A percentile compares a stretch with the other conserved stretches of the same genome.
phyloP scores from a whole-genome alignment of 306 rosid genomes.

The Senna siamea region DNA sequence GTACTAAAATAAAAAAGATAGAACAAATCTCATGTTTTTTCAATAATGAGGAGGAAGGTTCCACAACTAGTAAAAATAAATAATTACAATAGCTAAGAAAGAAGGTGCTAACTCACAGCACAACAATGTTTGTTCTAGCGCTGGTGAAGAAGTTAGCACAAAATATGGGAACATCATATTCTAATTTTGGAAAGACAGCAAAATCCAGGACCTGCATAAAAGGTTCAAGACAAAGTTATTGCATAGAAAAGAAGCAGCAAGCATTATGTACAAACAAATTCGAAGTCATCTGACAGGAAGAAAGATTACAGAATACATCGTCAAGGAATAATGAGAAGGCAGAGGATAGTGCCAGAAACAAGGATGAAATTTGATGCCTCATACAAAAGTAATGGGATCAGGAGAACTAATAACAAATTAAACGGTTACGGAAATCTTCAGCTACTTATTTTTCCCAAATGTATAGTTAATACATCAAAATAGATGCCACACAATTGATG shows the following conservation, averaged over 20 bases:
- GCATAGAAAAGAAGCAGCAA: constrained; percentile 13
- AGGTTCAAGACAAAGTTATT: constrained; percentile 6
- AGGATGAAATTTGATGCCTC: not conserved
- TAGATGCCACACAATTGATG: not conserved
- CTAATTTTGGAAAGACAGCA: constrained; percentile 73
- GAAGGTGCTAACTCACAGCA: constrained; percentile 66
- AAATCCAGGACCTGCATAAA: constrained; percentile 83
- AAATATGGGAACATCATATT: constrained; percentile 87
- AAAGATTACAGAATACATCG: constrained; percentile 27
- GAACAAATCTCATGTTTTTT: not conserved
- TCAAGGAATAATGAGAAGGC: not conserved
- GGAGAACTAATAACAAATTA: not conserved
- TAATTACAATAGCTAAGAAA: constrained; percentile 15
- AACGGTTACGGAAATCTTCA: not conserved
- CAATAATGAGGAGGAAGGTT: not conserved
- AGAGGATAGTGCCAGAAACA: not conserved
- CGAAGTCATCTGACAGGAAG: not conserved
- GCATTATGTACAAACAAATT: constrained; percentile 2
- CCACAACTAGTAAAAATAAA: not conserved
- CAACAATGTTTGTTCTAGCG: constrained; percentile 68
- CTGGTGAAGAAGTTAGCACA: constrained; percentile 89
- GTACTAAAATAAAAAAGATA: not conserved
- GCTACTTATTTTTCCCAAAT: not conserved
- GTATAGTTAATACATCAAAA: constrained; percentile 23
- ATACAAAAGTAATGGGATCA: not conserved